A percentile compares a stretch with the other conserved stretches of the same genome.
These are phyloP conservation scores for Erodium chrysanthum DNA, from an alignment of 441 rosid genomes.

Conservation along the genomic window DNA sequence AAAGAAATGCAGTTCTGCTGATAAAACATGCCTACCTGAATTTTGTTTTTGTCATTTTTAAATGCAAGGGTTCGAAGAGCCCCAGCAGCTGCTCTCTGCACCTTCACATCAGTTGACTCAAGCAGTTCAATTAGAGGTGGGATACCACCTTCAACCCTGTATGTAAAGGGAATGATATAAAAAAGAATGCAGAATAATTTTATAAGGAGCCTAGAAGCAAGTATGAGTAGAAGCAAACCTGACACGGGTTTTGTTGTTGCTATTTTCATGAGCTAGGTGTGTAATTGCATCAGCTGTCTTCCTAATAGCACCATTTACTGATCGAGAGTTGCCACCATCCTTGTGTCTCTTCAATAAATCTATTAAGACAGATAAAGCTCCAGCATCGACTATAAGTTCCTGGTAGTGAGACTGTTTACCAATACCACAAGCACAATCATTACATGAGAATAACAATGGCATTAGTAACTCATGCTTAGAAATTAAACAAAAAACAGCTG, in stretches of 20 bases:
- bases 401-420: constrained; percentile 46
- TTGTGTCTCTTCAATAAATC: constrained; percentile 33
- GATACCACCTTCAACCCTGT: constrained; percentile 58
- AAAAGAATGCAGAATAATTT: constrained; percentile 7
- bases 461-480: constrained; percentile 3
- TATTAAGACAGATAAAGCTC: constrained; percentile 42
- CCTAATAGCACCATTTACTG: constrained; percentile 36
- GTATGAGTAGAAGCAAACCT: constrained; percentile 27
- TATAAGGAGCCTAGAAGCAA: not conserved
- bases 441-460: constrained; percentile 4
- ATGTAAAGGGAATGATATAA: constrained; percentile 1
- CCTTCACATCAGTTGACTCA: constrained; percentile 38
- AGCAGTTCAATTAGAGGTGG: constrained; percentile 58
- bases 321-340: constrained; percentile 20
- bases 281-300: constrained; percentile 60
- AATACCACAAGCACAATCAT: constrained; percentile 7
- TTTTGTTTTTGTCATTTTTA: constrained; percentile 58
- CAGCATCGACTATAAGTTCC: constrained; percentile 52
- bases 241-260: constrained; percentile 39
- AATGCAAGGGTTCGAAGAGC: constrained; percentile 58
- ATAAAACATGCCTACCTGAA: constrained; percentile 28
- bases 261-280: constrained; percentile 56
- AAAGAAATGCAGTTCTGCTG: not conserved
- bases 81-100: constrained; percentile 67
- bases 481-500: not conserved